Conservation (phyloP, 2,329 filamentous ascomycete species). For the Colletotrichum siamense region DNA sequence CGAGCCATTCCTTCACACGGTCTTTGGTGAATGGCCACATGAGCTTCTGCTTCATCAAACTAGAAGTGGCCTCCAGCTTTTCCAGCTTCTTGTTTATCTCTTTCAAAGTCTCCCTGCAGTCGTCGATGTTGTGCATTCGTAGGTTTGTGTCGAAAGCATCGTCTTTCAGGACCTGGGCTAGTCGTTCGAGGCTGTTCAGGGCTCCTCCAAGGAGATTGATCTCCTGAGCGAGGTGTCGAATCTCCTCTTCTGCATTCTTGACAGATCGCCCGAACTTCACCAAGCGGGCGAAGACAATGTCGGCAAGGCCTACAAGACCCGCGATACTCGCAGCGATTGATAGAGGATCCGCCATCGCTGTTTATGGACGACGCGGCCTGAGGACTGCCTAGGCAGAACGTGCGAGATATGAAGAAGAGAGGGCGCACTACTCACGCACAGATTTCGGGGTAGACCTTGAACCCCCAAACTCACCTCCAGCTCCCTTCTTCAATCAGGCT, state of each 20-base stretch:
- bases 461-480: too few species aligned
- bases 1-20: neutral
- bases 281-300: neutral
- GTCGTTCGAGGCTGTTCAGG: neutral
- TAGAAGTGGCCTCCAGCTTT: neutral
- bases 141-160: neutral
- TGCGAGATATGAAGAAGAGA: too few species aligned
- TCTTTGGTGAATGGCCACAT: neutral
- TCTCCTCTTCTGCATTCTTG: neutral
- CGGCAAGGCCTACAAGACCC: neutral
- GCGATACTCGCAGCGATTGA: slow-evolving; percentile 5
- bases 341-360: neutral
- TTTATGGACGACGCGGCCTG: too few species aligned
- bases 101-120: neutral
- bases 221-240: neutral
- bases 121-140: neutral
- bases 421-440: too few species aligned
- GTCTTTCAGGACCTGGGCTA: neutral
- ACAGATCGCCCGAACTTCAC: neutral
- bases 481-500: too few species aligned
- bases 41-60: neutral
- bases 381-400: too few species aligned
- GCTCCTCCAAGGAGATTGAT: neutral
- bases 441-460: too few species aligned
- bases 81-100: neutral